A percentile compares a stretch with the other conserved stretches of the same genome.
Conservation (phyloP, 345 rosid genomes). For the Cardiospermum halicacabum region DNA sequence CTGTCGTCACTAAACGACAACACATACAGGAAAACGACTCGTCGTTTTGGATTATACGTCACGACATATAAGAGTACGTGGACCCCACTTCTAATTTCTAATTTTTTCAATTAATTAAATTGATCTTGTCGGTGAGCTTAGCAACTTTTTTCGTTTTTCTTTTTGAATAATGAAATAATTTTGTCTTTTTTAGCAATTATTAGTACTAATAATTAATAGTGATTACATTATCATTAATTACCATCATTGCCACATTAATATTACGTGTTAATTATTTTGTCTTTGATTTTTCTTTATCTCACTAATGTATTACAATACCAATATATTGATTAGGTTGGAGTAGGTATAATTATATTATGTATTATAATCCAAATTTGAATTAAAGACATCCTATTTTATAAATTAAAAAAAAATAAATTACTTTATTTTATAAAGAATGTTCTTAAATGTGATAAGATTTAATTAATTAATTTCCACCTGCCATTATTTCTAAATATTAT, state of each 20-base stretch:
- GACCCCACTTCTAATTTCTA: background rate
- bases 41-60: background rate
- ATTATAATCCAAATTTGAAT: no score
- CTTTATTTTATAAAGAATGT: no score
- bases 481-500: no score
- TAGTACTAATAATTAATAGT: no score
- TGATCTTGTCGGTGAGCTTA: constrained; percentile 13
- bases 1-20: background rate
- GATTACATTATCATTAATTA: background rate
- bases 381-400: no score
- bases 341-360: no score
- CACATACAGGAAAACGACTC: constrained; percentile 3
- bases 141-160: background rate
- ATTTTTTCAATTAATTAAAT: background rate
- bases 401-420: no score
- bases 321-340: no score
- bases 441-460: no score
- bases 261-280: background rate
- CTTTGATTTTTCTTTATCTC: background rate
- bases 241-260: background rate
- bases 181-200: background rate
- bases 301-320: no score
- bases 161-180: background rate
- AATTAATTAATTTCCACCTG: no score
- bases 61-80: background rate